Evolutionary conservation across 306 rosid genomes (phyloP), one percentile per base, ranked within the genome.

Genomic region (Pachyrhizus erosus): DNA sequence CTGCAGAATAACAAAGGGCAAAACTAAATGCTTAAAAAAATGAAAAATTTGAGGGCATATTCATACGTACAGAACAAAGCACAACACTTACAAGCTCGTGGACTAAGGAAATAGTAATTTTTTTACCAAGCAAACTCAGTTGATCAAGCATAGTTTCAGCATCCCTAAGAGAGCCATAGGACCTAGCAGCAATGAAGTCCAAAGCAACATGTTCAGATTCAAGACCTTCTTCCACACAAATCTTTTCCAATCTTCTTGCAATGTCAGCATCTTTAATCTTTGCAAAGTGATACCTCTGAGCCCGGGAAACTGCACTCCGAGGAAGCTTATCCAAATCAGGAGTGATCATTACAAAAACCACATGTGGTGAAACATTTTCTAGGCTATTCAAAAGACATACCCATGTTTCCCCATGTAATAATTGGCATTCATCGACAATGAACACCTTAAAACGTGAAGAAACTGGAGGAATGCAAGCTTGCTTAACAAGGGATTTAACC

Each of bases 61-160:
- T n/a, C n/a, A n/a, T 15, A 52, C 15, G 37, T 51, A 74, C 11
- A 27, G 45, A 77, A 69, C 69, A 84, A 77, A 73, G 65, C 65
- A 49, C 2, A 37, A 77, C 57, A 88, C 97, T 94, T 87, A 92
- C 98, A 52, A 94, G 96, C 73, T 92, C 97, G 7, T 90, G 77
- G 64, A 90, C 96, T 73, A 91, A 62, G 71, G 89, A 69, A 82
- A 86, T 62, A 33, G 94, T 91, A 85, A 94, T 84, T 79, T 54
- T 91, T 90, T 83, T 91, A 40, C 92, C 92, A 70, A 94, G 94
- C 87, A 94, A 91, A 88, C 98, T 92, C 70, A 94, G 88, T 76
- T 94, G 98, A 86, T 94, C 97, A 79, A 94, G 93, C 94, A 92
- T 90, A 90, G 87, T 92, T 88, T 92, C 97, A 7, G 97, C 98